phyloP scores from a whole-genome alignment of 176 grass and related monocot genomes.

The Aegilops longissima region DNA sequence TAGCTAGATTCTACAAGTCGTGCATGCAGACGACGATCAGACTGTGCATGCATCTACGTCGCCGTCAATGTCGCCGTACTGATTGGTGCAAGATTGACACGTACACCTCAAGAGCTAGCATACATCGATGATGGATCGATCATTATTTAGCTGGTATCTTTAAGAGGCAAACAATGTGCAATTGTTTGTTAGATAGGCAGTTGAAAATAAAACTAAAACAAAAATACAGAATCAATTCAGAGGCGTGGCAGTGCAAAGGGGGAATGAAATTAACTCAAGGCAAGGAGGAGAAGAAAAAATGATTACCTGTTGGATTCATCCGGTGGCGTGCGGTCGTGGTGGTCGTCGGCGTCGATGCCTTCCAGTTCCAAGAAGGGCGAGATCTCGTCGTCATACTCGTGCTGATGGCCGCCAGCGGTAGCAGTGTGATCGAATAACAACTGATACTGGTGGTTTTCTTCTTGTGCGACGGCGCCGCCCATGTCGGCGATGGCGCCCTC shows the following conservation, averaged over 20 bases:
- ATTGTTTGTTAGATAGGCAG: not conserved
- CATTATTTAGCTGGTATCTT: not conserved
- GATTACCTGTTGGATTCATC: not conserved
- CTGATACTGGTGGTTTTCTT: not conserved
- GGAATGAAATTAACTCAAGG: not conserved
- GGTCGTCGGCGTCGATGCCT: not conserved
- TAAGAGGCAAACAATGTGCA: not conserved
- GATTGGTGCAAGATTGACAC: not conserved
- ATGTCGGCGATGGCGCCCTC: not conserved
- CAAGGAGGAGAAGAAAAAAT: not conserved
- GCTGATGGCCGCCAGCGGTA: not conserved
- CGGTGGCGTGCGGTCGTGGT: not conserved
- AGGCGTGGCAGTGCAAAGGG: not conserved
- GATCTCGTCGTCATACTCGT: conserved; percentile 17
- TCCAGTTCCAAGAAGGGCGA: not conserved
- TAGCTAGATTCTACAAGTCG: not conserved
- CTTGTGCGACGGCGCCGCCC: too few relatives aligned
- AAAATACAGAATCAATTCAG: not conserved
- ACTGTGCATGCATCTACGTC: not conserved
- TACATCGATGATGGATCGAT: not conserved
- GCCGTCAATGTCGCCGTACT: not conserved
- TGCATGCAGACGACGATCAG: not conserved
- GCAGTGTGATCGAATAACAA: not conserved
- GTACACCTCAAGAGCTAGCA: not conserved
- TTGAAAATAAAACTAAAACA: not conserved